Evolutionary conservation across 2,329 filamentous ascomycete genomes (phyloP).

Genomic region (Botrytis hyacinthi): DNA sequence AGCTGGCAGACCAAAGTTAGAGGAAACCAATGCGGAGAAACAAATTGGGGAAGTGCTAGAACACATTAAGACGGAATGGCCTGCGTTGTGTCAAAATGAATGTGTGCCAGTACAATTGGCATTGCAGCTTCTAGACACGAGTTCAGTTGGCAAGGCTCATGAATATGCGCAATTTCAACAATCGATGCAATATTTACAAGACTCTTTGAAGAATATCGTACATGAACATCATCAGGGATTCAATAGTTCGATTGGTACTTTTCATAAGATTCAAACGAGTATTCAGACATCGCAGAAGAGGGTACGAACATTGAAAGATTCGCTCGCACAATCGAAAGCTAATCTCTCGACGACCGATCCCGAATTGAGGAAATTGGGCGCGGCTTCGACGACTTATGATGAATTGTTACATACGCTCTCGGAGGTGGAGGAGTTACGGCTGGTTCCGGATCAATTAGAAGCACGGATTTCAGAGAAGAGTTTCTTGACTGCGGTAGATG

Average conservation of each 20-base stretch:
- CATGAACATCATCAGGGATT: constrained; percentile 99
- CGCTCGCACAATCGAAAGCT: constrained; percentile 75
- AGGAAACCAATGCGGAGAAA: constrained; percentile 37
- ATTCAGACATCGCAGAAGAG: constrained; percentile 85
- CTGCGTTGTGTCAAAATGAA: constrained; percentile 82
- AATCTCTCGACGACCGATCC: constrained; percentile 83
- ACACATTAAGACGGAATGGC: constrained; percentile 86
- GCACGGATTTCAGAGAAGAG: constrained; percentile 94
- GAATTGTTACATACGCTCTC: constrained; percentile 79
- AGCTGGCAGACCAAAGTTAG: constrained; percentile 17
- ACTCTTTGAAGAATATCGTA: constrained; percentile 88
- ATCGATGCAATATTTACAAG: constrained; percentile 85
- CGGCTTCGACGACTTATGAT: constrained; percentile 85
- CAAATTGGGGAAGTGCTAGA: constrained; percentile 58
- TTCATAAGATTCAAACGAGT: constrained; percentile 95
- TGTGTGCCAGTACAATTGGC: constrained; percentile 92
- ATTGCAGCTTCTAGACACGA: constrained; percentile 90
- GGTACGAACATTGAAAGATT: constrained; percentile 78
- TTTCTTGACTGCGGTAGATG: constrained; percentile 88
- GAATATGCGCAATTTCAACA: constrained; percentile 82
- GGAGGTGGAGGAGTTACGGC: constrained; percentile 82
- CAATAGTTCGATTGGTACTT: constrained; percentile 97
- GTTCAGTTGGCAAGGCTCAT: constrained; percentile 86
- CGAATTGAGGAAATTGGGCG: constrained; percentile 85
- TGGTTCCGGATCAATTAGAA: constrained; percentile 88